Conservation (phyloP, 805 yeast genomes). For the Clavispora santaluciae region DNA sequence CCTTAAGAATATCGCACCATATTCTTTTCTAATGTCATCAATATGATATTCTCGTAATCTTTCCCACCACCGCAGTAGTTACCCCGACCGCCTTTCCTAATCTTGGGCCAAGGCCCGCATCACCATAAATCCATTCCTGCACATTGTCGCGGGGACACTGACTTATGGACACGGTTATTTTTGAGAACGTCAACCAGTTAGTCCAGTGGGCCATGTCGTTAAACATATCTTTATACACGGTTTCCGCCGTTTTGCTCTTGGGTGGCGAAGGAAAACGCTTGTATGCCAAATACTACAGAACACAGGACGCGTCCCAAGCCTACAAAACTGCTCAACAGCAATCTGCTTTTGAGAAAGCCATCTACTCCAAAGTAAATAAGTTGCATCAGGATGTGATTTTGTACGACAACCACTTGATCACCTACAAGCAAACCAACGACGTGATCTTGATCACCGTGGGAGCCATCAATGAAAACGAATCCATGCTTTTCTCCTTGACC, state of each 20-base stretch:
- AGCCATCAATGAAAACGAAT: conserved; percentile 78
- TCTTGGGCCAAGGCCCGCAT: too few species aligned
- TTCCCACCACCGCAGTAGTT: too few species aligned
- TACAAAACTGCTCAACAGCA: conserved; percentile 56
- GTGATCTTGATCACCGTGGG: conserved; percentile 68
- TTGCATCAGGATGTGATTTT: conserved; percentile 76
- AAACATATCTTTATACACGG: conserved; percentile 69
- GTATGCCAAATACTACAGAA: conserved; percentile 77
- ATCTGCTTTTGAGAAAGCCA: conserved; percentile 64
- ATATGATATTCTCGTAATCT: too few species aligned
- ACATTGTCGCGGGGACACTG: background rate
- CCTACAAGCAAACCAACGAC: conserved; percentile 84
- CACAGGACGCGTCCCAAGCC: conserved; percentile 38
- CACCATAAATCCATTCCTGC: too few species aligned
- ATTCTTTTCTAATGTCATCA: too few species aligned
- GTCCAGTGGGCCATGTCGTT: conserved; percentile 30
- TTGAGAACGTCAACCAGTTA: background rate
- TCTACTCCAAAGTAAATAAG: conserved; percentile 74
- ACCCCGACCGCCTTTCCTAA: too few species aligned
- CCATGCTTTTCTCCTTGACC: conserved; percentile 68
- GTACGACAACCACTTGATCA: conserved; percentile 71
- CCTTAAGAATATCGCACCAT: too few species aligned
- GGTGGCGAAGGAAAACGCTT: conserved; percentile 79
- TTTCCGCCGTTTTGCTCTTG: conserved; percentile 73
- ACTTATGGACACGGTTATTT: conserved; percentile 1